Evolutionary conservation across 2,329 filamentous ascomycete species (phyloP).

Genomic region (Fusarium coicis): DNA sequence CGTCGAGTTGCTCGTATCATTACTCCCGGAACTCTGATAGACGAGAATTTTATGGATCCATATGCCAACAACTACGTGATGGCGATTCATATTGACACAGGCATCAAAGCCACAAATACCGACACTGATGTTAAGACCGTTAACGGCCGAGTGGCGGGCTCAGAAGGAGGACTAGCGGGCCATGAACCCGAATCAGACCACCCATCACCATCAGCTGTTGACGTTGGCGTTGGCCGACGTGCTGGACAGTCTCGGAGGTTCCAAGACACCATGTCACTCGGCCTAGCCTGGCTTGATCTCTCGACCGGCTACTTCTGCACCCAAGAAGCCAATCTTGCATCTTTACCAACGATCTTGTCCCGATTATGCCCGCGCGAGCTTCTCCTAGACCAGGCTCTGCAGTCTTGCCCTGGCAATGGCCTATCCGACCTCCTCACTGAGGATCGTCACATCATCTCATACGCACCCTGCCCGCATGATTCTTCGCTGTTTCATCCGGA

Average conservation of each 20-base stretch:
- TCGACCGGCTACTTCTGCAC: conserved; percentile 96
- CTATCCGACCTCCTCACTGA: conserved; percentile 77
- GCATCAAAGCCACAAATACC: neutral
- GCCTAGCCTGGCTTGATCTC: conserved; percentile 92
- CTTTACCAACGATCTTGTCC: conserved; percentile 82
- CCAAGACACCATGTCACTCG: conserved; percentile 59
- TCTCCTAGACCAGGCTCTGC: conserved; percentile 74
- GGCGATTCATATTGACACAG: conserved; percentile 69
- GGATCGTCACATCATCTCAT: conserved; percentile 81
- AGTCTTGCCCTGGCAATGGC: conserved; percentile 66
- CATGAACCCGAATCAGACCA: conserved; percentile 36
- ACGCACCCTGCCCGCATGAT: conserved; percentile 67
- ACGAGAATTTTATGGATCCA: conserved; percentile 97
- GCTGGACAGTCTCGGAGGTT: conserved; percentile 26
- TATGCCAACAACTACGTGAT: conserved; percentile 94
- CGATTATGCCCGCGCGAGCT: conserved; percentile 88
- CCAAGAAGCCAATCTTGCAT: conserved; percentile 75
- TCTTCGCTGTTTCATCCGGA: conserved; percentile 60
- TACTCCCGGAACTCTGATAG: conserved; percentile 94
- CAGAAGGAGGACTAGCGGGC: conserved; percentile 11
- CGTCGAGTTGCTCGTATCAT: conserved; percentile 87
- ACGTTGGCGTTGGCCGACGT: conserved; percentile 29
- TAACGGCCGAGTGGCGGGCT: conserved; percentile 48
- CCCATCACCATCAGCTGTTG: conserved; percentile 35
- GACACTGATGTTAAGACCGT: conserved; percentile 69